Evolutionary conservation across 2,329 filamentous ascomycete genomes (phyloP).

Genomic region (Fusarium nygamai): DNA sequence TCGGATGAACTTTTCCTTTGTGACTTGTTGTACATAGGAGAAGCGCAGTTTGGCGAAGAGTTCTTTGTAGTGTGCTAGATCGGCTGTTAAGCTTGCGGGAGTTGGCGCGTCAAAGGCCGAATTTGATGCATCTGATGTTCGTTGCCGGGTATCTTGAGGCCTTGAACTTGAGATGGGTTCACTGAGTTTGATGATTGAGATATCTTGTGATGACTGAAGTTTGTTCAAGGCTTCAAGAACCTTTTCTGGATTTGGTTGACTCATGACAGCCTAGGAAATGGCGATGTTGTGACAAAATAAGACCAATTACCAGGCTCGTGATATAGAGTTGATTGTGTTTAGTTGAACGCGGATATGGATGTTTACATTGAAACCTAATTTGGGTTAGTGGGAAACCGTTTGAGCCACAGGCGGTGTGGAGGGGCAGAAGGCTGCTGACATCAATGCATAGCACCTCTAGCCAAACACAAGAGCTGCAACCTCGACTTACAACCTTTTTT

Average conservation of each 20-base stretch:
- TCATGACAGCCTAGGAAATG: constrained; percentile 38
- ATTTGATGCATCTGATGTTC: constrained; percentile 78
- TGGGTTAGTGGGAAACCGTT: constrained; percentile 35
- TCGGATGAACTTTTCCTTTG: constrained; percentile 96
- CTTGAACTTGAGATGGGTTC: constrained; percentile 73
- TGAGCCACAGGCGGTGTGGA: constrained; percentile 32
- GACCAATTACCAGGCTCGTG: not conserved
- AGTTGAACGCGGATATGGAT: constrained; percentile 38
- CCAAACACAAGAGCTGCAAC: not conserved
- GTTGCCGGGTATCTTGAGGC: constrained; percentile 54
- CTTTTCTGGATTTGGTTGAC: constrained; percentile 48
- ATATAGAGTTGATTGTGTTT: not conserved
- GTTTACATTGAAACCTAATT: constrained; percentile 53
- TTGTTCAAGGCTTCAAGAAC: constrained; percentile 61
- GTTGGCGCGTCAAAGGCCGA: constrained; percentile 72
- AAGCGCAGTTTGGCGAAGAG: constrained; percentile 96
- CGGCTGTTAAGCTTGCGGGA: constrained; percentile 81
- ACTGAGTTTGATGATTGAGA: constrained; percentile 81
- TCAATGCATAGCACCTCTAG: constrained; percentile 14
- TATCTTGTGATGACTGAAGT: constrained; percentile 66
- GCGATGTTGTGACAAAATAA: not conserved
- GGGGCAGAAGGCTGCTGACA: constrained; percentile 32
- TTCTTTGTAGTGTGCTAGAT: constrained; percentile 91
- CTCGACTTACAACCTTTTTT: constrained; percentile 1
- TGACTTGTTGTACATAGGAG: constrained; percentile 97